Evolutionary conservation across 495 filamentous ascomycete species (phyloP), one percentile per base, ranked within the genome.

Genomic region (Tuber indicum): DNA sequence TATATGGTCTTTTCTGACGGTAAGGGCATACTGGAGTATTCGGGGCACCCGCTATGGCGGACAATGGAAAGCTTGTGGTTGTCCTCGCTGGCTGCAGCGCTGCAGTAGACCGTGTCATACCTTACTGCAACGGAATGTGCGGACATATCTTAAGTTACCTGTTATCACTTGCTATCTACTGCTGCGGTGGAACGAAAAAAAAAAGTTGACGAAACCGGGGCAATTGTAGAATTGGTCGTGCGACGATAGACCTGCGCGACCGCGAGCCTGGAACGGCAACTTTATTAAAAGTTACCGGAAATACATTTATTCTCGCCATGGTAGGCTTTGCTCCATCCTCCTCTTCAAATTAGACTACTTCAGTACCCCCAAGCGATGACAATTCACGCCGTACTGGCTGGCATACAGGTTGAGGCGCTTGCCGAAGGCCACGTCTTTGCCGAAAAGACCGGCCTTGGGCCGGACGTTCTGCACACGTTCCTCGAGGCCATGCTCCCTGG

Each of bases 291-390:
- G 84, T 97, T 66, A 87, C 96, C 23, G 94, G 94, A 44, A 98
- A 98, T 83, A 92, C 91, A 12, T 94, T 97, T 85, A 88, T 97
- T 79, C 82, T 97, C 44, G 91, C 92, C 84, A 94, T 94, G 86
- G 89, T 96, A 5, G 43, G 72, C 74, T 69, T 32, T 44, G 8
- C 58, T 43, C 44, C 19, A 21, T 32, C 36, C 43, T 32, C 36
- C 43, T 21, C 39, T 39, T 49, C 12, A 42, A 23, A 17, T 72
- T 44, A 39, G 39, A 41, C 39, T 41, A 41, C 39, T 41, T 9
- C 6, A 14, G 19, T 16, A 10, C 17, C 9, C 32, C 62, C 21
- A 36, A 9, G n/a, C 23, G 42, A 74, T 73, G 62, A 70, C 43
- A 5, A 62, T 69, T 39, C 21, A 39, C 5, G 5, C 26, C 26